Evolutionary conservation across 2,329 filamentous ascomycete genomes (phyloP).

Genomic region (Ilyonectria robusta): DNA sequence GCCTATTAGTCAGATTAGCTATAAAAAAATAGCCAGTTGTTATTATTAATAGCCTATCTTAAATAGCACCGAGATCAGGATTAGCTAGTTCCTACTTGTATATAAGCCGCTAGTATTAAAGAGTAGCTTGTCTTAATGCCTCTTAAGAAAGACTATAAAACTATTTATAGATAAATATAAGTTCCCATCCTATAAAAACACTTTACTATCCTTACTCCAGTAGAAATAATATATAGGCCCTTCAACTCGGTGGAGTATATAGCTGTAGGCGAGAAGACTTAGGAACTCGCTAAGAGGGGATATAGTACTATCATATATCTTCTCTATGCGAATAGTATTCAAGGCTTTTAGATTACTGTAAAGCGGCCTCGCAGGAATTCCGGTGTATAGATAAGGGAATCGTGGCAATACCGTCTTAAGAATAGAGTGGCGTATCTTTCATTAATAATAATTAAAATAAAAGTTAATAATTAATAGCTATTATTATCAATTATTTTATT

Average conservation of each 20-base stretch:
- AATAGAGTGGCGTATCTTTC: no score
- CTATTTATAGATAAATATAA: slow-evolving; percentile 2
- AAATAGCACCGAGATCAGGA: not conserved
- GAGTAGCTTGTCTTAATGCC: slow-evolving; percentile 1
- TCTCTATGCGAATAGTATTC: not conserved
- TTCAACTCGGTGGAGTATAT: slow-evolving; percentile 1
- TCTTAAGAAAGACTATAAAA: slow-evolving; percentile 1
- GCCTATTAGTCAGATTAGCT: slow-evolving; percentile 9
- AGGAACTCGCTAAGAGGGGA: slow-evolving; percentile 17
- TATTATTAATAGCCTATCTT: slow-evolving; percentile 7
- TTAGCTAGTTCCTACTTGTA: slow-evolving; percentile 12
- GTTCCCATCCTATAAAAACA: slow-evolving; percentile 10
- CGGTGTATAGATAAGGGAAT: not conserved
- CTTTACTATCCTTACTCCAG: slow-evolving; percentile 13
- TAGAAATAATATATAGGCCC: slow-evolving; percentile 7
- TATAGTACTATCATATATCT: not conserved
- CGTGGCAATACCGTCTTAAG: not conserved
- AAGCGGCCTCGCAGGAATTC: not conserved
- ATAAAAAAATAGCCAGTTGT: slow-evolving; percentile 19
- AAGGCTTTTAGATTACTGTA: not conserved
- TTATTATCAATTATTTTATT: no score
- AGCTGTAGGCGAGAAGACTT: slow-evolving; percentile 13
- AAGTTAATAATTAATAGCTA: no score
- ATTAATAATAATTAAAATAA: no score
- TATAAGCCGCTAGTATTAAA: slow-evolving; percentile 1